Base-by-base conservation (phyloP, 768 basidiomycete genomes). In the Mrakia blollopis region DNA sequence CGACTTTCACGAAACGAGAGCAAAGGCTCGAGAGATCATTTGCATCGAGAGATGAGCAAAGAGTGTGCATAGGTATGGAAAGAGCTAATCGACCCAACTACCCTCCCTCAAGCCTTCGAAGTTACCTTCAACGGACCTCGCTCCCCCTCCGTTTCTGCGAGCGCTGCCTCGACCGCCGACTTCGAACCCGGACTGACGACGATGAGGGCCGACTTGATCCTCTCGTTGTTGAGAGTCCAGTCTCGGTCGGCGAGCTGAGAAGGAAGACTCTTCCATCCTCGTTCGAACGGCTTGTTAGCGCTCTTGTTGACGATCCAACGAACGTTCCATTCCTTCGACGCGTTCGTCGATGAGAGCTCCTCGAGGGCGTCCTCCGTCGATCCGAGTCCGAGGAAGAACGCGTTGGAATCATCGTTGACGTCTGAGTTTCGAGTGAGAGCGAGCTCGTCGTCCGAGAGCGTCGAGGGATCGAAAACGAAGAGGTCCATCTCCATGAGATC, bases 161-260 rank as follows among this genome's bases (percentile, higher is more conserved):
- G 47, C 18, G 16, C 16, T 18, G 47, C 47, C 13, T 50, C 47
- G 13, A 50, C 47, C 16, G 13, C 7, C 2, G 16, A 14, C 47
- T 50, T 50, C 47, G 47, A 50, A 14, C 47, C 16, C 18, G 16
- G 13, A 9, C 18, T 4, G 21, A 61, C 60, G n/a, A 61, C n/a
- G 60, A 61, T 61, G n/a, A 61, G n/a, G n/a, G 60, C 60, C n/a
- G 60, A 28, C 60, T 61, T 61, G 60, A 61, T 32, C 60, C 60
- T 61, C 4, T 61, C n/a, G n/a, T 11, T 61, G 10, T 3, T 16
- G n/a, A 61, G 60, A 3, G 60, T 61, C n/a, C n/a, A n/a, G n/a
- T 61, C 60, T 30, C 60, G 9, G 3, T 9, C 10, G 23, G 18
- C 60, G 10, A 61, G 60, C 60, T 61, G 60, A 9, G 1, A 8